A percentile compares a stretch with the other conserved stretches of the same genome.
Conservation (phyloP, 257 asterid species). For the Solanum tacnaense region DNA sequence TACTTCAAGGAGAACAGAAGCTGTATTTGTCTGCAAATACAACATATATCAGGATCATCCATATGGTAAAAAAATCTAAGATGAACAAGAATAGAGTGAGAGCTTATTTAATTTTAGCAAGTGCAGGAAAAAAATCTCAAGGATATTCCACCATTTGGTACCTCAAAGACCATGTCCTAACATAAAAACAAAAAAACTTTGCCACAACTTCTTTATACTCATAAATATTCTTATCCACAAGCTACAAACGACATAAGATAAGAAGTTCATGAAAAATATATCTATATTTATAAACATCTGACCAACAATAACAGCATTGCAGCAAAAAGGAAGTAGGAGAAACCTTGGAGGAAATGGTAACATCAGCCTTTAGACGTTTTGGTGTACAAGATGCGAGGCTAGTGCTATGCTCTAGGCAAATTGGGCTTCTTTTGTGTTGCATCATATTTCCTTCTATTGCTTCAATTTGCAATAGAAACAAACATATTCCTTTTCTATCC, state of each 20-base stretch:
- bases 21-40: conserved; percentile 63
- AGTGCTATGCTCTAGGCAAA: conserved; percentile 44
- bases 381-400: conserved; percentile 40
- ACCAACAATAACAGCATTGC: neutral
- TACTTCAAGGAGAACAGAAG: conserved; percentile 77
- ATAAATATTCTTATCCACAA: neutral
- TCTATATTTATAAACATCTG: neutral
- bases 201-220: neutral
- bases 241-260: neutral
- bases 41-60: neutral
- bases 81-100: neutral
- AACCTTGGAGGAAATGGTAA: conserved; percentile 65
- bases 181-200: neutral
- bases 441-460: conserved; percentile 39
- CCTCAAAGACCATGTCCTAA: neutral
- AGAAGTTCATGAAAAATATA: neutral
- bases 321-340: neutral
- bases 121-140: neutral
- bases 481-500: neutral
- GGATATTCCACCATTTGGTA: neutral
- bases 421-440: conserved; percentile 62
- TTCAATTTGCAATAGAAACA: conserved; percentile 2
- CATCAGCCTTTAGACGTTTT: conserved; percentile 49
- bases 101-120: neutral
- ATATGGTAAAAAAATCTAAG: neutral